Evolutionary conservation across 768 basidiomycete species (phyloP), one percentile per base, ranked within the genome.

Genomic region (Mrakia gelida): DNA sequence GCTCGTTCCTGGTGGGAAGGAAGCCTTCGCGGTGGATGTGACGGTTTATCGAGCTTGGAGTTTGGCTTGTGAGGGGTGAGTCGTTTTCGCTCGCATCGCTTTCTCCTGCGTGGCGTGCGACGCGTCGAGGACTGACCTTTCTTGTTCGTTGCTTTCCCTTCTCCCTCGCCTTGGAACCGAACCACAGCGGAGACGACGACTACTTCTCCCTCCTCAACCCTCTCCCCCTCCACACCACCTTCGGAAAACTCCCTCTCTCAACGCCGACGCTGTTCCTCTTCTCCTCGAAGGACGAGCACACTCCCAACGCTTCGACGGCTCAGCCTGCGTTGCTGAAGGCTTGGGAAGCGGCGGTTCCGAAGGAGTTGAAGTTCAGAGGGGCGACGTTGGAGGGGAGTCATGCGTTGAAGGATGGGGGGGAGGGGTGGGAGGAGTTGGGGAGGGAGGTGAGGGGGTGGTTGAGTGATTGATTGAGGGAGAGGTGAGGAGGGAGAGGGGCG

Each of bases 151-250:
- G 30, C 43, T 10, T 15, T 45, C 49, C 38, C 23, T 43, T 38
- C 68, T 10, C 13, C 45, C 62, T 38, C 56, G 32, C 18, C 38
- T 59, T 13, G 10, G 26, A 16, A 4, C 16, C 11, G 10, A 26
- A n/a, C 30, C 8, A 9, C 67, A 71, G 77, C 21, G 77, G 77
- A 0, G 73, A 78, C 77, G 77, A 78, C 73, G 77, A 75, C 68
- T 75, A 41, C 49, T 78, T 75, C 73, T 59, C 52, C 43, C 30
- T 30, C 49, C 38, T 68, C 41, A 43, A 34, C 43, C 77, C 77
- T n/a, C 43, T 54, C 28, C 71, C 71, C 8, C 72, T 74, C 45
- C 26, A 32, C 5, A 28, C 45, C 38, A 78, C 73, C 9, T 78
- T 78, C 23, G 71, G 61, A 23, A 32, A 15, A 15, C 56, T 78